Evolutionary conservation across 192 early-diverging fungal species (phyloP), one percentile per base, ranked within the genome.

Genomic region (Coemansia sp.): DNA sequence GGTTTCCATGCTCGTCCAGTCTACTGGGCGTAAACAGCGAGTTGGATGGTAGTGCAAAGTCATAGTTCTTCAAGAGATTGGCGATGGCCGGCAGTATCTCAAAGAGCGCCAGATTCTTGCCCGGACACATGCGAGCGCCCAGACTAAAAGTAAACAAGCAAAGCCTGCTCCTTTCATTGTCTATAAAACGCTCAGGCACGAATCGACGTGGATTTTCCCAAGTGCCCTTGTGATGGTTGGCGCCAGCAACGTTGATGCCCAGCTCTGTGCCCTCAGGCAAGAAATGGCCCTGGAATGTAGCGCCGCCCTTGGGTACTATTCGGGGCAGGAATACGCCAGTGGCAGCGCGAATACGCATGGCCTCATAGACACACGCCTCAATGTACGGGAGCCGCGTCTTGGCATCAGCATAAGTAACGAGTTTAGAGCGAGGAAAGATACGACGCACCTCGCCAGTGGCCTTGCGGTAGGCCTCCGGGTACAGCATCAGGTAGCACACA

Each of bases 281-380:
- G 24, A 67, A 73, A 24, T 72, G 65, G 22, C 68, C 71, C 37
- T 69, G 69, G 49, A 78, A 38, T 3, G 56, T 65, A 0, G 53
- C 62, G 69, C 3, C 66, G 20, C 82, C 82, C 8, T 59, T 73
- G 5, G 73, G 31, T 11, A 84, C 66, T 0, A 72, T 31, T 12
- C 81, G 67, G 24, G 64, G 64, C 6, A 78, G 56, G 22, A 57
- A 41, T 1, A 65, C 38, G 15, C 71, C 71, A 0, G 70, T 60
- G 3, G 73, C 77, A 0, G 70, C 63, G 4, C 62, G 64, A 11
- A 84, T 63, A 2, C 83, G 53, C 64, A 84, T 14, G 1, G 77
- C 51, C 46, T 84, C 83, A 62, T 77, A 68, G 25, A 84, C 68
- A 39, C 75, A 75, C 4, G 77, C 83, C 39, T 76, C 73, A 14